Evolutionary conservation across 2,329 filamentous ascomycete genomes (phyloP).

Genomic region (Cyphellophora attinorum): DNA sequence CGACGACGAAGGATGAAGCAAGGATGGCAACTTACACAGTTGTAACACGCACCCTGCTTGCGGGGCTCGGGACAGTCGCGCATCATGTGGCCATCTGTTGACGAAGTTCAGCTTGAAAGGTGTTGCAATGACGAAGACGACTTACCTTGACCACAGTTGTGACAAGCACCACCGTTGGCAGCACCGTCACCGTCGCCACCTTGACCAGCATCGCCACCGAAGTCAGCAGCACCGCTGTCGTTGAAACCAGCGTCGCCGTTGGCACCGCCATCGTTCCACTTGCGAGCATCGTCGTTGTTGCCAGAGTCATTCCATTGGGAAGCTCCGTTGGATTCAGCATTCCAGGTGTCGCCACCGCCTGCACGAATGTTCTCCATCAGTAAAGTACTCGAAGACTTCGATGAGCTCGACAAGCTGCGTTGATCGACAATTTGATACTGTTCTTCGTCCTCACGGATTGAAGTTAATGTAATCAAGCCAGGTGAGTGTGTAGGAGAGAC

Average conservation of each 20-base stretch:
- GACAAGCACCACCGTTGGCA: conserved; percentile 12
- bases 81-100: conserved; percentile 21
- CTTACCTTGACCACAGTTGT: conserved; percentile 17
- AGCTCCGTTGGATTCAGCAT: background rate
- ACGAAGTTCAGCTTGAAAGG: conserved; percentile 1
- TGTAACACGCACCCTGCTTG: conserved; percentile 33
- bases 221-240: conserved; percentile 3
- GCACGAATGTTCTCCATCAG: conserved; percentile 2
- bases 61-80: conserved; percentile 33
- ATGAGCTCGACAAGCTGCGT: no score
- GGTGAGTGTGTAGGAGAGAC: no score
- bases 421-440: no score
- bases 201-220: conserved; percentile 4
- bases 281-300: background rate
- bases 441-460: no score
- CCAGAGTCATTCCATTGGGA: background rate
- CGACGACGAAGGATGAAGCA: background rate
- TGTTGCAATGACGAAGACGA: conserved; percentile 1
- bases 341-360: background rate
- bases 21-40: conserved; percentile 22
- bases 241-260: conserved; percentile 1
- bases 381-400: no score
- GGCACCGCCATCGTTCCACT: no score
- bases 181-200: conserved; percentile 2
- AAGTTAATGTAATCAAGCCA: no score